Base-by-base conservation (phyloP, 345 rosid genomes). In the Linum usitatissimum region DNA sequence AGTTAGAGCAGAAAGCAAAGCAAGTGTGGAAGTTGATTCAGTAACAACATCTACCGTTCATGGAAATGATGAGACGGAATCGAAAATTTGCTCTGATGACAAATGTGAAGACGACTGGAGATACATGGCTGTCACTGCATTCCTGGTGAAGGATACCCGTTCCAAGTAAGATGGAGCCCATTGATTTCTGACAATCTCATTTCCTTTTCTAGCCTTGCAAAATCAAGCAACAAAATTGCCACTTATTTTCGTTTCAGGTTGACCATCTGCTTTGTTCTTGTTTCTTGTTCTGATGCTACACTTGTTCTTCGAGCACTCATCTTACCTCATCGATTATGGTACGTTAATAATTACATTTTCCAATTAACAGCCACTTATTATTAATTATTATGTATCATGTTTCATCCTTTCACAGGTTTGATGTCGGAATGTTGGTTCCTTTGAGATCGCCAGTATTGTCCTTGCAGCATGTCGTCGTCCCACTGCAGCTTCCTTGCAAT, bases 211-310 rank as follows among this genome's bases (percentile, higher is more conserved):
- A 3, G 6, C 12, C 57, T 6, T 18, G 19, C 40, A 30, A 38
- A 14, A 31, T 36, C 9, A 57, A 39, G 12, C 59, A 55, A 4
- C 48, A 14, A 23, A 23, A 13, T 39, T 68, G 6, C 31, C 57
- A 38, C 51, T 59, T 70, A 18, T 68, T 60, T 67, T 30, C 31
- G 55, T 76, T 68, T 62, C 92, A 93, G 99, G 87, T 75, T 80
- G 71, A 85, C 78, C 30, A 75, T 90, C 78, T 93, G 99, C 71
- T 90, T 87, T 73, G 80, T 85, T 28, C 78, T 75, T 31, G 87
- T 87, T 66, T 89, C 99, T 69, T 85, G 96, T 76, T 93, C 99
- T 30, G 96, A 93, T 84, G 99, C 96, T 57, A 83, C 96, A 13
- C 81, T 93, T 66, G 77, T 83, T 65, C 58, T 93, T 64, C 85